Evolutionary conservation across 805 yeast species (phyloP).

Genomic region (Millerozyma miso): DNA sequence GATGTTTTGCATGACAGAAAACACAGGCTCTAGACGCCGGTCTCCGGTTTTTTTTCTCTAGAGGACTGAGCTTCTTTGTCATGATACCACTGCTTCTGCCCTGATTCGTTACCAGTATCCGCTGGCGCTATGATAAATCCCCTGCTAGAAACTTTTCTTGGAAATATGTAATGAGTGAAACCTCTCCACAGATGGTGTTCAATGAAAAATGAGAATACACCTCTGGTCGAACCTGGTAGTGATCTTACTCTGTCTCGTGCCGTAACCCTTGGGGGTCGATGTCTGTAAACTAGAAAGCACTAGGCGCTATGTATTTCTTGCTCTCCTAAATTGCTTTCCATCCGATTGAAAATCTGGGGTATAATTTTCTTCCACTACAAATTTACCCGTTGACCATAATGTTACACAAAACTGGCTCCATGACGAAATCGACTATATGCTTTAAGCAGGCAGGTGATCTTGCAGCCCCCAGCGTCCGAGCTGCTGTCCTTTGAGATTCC

Average conservation of each 20-base stretch:
- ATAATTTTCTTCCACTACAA: neutral
- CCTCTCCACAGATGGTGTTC: neutral
- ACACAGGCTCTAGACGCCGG: conserved; percentile 69
- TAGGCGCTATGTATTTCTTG: neutral
- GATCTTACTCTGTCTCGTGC: too few species aligned
- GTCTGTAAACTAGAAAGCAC: too few species aligned
- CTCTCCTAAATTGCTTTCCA: neutral
- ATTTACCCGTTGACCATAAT: neutral
- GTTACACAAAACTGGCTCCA: neutral
- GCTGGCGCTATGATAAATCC: neutral
- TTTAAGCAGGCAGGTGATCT: too few species aligned
- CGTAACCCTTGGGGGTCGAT: too few species aligned
- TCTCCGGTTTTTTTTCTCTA: conserved; percentile 50
- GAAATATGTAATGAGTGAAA: neutral
- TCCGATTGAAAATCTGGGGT: neutral
- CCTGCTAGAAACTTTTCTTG: too few species aligned
- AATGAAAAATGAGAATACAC: too few species aligned
- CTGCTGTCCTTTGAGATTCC: too few species aligned
- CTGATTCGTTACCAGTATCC: neutral
- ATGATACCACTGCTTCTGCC: conserved; percentile 23
- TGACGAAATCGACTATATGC: too few species aligned
- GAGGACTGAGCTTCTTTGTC: conserved; percentile 59
- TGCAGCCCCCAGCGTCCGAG: too few species aligned
- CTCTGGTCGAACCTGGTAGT: too few species aligned
- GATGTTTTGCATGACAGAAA: conserved; percentile 68